Conservation (phyloP, 176 grass and related monocot species). For the Triticum turgidum region DNA sequence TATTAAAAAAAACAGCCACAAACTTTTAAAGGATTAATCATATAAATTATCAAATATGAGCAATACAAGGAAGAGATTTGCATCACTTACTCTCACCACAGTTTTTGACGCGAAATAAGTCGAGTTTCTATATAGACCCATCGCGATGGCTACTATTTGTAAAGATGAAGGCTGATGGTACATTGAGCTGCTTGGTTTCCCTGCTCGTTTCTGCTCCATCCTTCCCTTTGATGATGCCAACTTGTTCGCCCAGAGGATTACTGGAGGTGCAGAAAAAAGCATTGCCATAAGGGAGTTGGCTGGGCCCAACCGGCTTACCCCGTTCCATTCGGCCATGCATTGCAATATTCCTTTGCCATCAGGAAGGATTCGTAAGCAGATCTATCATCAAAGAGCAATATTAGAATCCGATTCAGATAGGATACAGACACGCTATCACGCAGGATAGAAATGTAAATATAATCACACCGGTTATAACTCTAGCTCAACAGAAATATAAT, state of each 20-base stretch:
- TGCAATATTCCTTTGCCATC: neutral
- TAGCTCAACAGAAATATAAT: neutral
- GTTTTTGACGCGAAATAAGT: neutral
- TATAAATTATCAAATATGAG: neutral
- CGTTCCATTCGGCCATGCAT: neutral
- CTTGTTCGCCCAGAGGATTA: neutral
- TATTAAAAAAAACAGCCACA: neutral
- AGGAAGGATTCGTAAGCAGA: neutral
- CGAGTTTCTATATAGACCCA: neutral
- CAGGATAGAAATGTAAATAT: neutral
- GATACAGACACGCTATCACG: neutral
- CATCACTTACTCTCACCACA: neutral
- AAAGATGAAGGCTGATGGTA: neutral
- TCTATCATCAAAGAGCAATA: neutral
- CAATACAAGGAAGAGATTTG: neutral
- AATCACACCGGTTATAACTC: neutral
- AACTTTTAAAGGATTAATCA: neutral
- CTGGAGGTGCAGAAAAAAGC: neutral
- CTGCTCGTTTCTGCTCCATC: neutral
- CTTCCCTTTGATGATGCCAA: neutral
- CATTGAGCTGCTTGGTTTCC: neutral
- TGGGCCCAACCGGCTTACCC: neutral
- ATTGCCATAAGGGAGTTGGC: neutral
- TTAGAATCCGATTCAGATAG: neutral
- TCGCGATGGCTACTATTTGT: neutral